Evolutionary conservation across 306 rosid genomes (phyloP).

Genomic region (Ormosia semicastrata): DNA sequence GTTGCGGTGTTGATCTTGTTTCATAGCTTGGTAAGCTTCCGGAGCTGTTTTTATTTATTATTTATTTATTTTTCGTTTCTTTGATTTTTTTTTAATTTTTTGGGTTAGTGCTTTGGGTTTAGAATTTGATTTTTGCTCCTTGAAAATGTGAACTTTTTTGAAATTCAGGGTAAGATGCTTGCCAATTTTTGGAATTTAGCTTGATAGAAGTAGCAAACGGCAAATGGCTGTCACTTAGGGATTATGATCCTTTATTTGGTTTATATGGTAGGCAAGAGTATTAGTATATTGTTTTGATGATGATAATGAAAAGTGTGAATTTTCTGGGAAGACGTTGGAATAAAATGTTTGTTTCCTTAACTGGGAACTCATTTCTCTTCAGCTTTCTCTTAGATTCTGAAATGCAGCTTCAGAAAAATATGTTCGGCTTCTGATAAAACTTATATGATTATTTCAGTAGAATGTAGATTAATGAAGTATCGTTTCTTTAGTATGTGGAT

Average conservation of each 20-base stretch:
- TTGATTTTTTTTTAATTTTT: neutral
- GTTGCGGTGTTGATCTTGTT: slow-evolving; percentile 77
- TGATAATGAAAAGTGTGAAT: neutral
- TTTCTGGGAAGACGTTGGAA: slow-evolving; percentile 4
- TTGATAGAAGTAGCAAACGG: neutral
- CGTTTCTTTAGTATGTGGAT: neutral
- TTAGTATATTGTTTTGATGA: neutral
- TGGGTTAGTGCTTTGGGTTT: slow-evolving; percentile 1
- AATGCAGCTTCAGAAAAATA: neutral
- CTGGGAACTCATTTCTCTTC: neutral
- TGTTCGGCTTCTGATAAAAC: neutral
- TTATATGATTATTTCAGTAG: neutral
- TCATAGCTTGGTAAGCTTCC: slow-evolving; percentile 76
- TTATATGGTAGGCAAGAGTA: neutral
- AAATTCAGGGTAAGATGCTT: neutral
- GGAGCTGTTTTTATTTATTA: neutral
- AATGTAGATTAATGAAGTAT: neutral
- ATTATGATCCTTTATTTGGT: slow-evolving; percentile 23
- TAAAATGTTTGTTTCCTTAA: neutral
- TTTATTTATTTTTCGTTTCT: neutral
- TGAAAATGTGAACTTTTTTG: neutral
- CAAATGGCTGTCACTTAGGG: neutral
- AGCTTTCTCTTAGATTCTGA: neutral
- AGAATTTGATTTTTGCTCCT: neutral
- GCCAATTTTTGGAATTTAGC: slow-evolving; percentile 16